Percentiles rank a stretch among this genome's conserved stretches.
Conservation (phyloP, 2,329 filamentous ascomycete genomes). For the Paramyrothecium roridum region DNA sequence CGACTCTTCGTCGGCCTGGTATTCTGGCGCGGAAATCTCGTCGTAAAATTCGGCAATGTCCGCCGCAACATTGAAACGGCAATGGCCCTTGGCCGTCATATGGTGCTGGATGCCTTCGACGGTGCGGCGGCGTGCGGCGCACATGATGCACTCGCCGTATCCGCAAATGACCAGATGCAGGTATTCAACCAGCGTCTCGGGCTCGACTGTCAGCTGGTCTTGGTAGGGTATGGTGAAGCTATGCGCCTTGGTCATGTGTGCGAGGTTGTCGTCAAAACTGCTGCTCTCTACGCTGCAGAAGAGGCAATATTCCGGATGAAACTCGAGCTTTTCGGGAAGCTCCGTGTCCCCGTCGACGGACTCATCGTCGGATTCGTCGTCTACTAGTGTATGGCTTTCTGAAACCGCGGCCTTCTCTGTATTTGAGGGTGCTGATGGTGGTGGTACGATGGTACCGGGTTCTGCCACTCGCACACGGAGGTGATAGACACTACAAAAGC, state of each 20-base stretch:
- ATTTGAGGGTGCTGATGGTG: conserved; percentile 3
- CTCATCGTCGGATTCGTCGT: conserved; percentile 2
- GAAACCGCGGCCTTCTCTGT: background rate
- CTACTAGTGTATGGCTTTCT: background rate
- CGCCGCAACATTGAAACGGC: conserved; percentile 36
- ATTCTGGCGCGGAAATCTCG: conserved; percentile 16
- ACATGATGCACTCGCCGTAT: conserved; percentile 49
- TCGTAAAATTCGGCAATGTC: conserved; percentile 41
- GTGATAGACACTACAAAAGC: conserved; percentile 15
- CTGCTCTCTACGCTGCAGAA: conserved; percentile 33
- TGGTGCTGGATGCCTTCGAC: conserved; percentile 46
- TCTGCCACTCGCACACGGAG: conserved; percentile 16
- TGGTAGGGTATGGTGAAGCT: conserved; percentile 39
- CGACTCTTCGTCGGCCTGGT: conserved; percentile 13
- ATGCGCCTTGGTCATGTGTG: conserved; percentile 48
- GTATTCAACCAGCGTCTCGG: conserved; percentile 43
- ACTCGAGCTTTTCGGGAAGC: conserved; percentile 10
- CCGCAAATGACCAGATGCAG: conserved; percentile 45
- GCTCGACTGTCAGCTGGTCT: conserved; percentile 38
- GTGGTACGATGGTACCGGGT: conserved; percentile 8
- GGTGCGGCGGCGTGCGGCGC: conserved; percentile 38
- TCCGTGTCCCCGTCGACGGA: background rate
- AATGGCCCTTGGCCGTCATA: conserved; percentile 48
- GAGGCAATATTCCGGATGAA: conserved; percentile 31
- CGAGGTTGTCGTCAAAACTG: conserved; percentile 32